These are phyloP conservation scores for Carpinus viminea DNA, from an alignment of 306 rosid genomes.

Conservation along the genomic window DNA sequence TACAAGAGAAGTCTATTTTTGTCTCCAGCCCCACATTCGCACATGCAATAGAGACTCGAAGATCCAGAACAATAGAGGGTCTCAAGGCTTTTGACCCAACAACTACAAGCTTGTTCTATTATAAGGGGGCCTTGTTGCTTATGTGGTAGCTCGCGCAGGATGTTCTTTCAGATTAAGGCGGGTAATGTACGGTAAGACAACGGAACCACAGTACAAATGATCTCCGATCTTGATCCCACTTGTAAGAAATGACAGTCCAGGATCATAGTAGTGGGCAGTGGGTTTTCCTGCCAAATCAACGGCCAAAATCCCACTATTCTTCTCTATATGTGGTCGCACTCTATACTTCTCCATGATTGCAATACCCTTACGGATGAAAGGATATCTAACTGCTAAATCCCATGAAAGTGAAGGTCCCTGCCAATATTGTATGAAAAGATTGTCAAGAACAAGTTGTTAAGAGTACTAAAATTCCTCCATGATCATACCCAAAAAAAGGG, in stretches of 20 bases:
- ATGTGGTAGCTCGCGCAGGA: conserved; percentile 45
- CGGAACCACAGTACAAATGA: conserved; percentile 60
- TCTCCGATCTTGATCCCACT: conserved; percentile 62
- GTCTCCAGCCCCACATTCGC: background rate
- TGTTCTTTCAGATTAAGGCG: conserved; percentile 47
- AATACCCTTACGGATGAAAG: conserved; percentile 49
- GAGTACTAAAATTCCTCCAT: background rate
- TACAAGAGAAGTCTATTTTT: background rate
- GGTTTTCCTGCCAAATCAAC: conserved; percentile 66
- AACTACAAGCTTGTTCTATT: background rate
- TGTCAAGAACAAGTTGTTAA: background rate
- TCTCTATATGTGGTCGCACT: conserved; percentile 12
- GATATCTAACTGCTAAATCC: conserved; percentile 42
- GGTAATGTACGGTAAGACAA: conserved; percentile 36
- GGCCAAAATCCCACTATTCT: conserved; percentile 52
- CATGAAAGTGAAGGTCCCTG: conserved; percentile 41
- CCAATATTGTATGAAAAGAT: conserved; percentile 13
- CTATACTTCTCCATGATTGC: conserved; percentile 33
- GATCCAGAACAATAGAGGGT: no score
- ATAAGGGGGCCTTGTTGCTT: conserved; percentile 2
- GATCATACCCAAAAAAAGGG: background rate
- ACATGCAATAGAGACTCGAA: no score
- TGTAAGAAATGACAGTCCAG: conserved; percentile 33
- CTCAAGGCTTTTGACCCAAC: no score
- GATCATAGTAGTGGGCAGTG: conserved; percentile 50